phyloP scores from a whole-genome alignment of 169 alveolate genomes.

The Plasmodium berghei region DNA sequence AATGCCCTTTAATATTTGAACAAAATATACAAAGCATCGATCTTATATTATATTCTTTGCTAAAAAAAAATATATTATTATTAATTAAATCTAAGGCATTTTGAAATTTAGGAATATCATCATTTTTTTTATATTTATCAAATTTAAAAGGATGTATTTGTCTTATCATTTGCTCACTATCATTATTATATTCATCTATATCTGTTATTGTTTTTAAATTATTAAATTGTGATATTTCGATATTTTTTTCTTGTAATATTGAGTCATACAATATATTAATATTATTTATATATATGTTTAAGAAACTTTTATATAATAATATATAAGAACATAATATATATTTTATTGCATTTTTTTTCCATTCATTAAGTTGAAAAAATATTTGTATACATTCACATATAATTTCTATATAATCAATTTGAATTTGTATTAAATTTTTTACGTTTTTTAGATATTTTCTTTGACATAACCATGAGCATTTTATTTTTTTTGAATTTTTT shows the following conservation, averaged over 20 bases:
- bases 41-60: slow-evolving; percentile 27
- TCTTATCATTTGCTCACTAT: slow-evolving; percentile 38
- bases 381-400: slow-evolving; percentile 28
- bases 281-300: slow-evolving; percentile 66
- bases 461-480: slow-evolving; percentile 77
- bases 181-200: slow-evolving; percentile 10
- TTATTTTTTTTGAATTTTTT: slow-evolving; percentile 57
- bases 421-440: slow-evolving; percentile 59
- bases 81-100: slow-evolving; percentile 56
- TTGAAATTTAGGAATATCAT: slow-evolving; percentile 33
- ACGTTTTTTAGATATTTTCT: slow-evolving; percentile 71
- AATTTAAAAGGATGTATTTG: slow-evolving; percentile 19
- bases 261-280: slow-evolving; percentile 70
- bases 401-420: slow-evolving; percentile 68
- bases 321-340: slow-evolving; percentile 68
- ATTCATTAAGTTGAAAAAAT: slow-evolving; percentile 70
- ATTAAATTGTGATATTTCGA: slow-evolving; percentile 47
- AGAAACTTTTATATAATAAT: slow-evolving; percentile 51
- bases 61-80: slow-evolving; percentile 38
- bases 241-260: slow-evolving; percentile 49
- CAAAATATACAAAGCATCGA: slow-evolving; percentile 63
- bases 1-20: slow-evolving; percentile 43
- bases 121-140: slow-evolving; percentile 23
- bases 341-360: slow-evolving; percentile 62
- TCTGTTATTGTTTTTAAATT: slow-evolving; percentile 31